Evolutionary conservation across 108 stramenopile genomes (phyloP).

Genomic region (Cyclotella baltica): DNA sequence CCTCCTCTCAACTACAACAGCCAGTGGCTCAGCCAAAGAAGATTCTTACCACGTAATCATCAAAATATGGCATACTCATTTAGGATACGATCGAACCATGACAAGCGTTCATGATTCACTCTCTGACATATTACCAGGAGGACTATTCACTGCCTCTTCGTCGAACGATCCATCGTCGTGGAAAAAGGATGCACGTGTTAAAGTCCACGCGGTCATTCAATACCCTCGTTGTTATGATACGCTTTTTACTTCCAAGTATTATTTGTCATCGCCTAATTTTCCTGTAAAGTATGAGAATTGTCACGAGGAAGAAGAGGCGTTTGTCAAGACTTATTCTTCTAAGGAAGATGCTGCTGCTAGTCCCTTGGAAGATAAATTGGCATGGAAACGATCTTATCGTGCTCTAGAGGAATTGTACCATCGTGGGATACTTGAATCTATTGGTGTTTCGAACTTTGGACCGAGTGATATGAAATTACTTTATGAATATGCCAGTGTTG

Average conservation of each 20-base stretch:
- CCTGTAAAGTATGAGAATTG: constrained; percentile 71
- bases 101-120: constrained; percentile 65
- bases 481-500: constrained; percentile 45
- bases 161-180: constrained; percentile 12
- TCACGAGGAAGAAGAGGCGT: constrained; percentile 66
- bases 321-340: constrained; percentile 29
- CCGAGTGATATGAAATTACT: constrained; percentile 62
- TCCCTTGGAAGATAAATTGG: constrained; percentile 71
- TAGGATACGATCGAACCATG: constrained; percentile 84
- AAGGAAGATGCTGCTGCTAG: constrained; percentile 67
- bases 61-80: constrained; percentile 89
- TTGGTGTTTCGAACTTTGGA: constrained; percentile 89
- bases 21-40: constrained; percentile 14
- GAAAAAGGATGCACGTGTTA: constrained; percentile 29
- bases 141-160: background rate
- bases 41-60: constrained; percentile 75
- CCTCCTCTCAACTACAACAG: constrained; percentile 1
- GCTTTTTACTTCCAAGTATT: constrained; percentile 43
- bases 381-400: constrained; percentile 82
- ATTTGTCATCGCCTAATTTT: constrained; percentile 26
- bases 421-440: constrained; percentile 57
- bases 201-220: constrained; percentile 75
- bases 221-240: constrained; percentile 83
- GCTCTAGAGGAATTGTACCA: constrained; percentile 79
- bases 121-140: constrained; percentile 32